phyloP scores from a whole-genome alignment of 441 rosid species.

The Adansonia rubrostipa region DNA sequence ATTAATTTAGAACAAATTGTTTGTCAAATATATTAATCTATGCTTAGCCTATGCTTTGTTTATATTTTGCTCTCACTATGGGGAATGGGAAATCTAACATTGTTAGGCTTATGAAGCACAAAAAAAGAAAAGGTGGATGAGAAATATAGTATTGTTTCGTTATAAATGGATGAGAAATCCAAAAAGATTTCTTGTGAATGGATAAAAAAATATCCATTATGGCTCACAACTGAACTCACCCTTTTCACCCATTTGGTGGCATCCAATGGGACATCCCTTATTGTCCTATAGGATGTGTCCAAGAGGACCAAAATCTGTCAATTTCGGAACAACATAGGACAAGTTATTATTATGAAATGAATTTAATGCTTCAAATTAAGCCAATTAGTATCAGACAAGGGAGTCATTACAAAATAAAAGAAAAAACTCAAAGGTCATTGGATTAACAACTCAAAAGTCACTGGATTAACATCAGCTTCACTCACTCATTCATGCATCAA shows the following conservation, averaged over 20 bases:
- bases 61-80: no score
- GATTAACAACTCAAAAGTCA: neutral
- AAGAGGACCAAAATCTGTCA: neutral
- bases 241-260: neutral
- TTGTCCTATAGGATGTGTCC: neutral
- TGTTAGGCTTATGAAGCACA: neutral
- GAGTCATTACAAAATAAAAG: neutral
- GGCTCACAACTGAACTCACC: neutral
- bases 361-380: neutral
- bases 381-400: neutral
- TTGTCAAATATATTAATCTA: neutral
- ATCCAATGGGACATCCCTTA: neutral
- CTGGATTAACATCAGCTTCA: neutral
- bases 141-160: neutral
- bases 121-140: neutral
- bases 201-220: neutral
- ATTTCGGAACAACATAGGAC: neutral
- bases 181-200: neutral
- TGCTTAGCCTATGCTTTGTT: neutral
- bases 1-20: neutral
- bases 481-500: neutral
- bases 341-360: neutral
- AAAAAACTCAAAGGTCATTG: neutral
- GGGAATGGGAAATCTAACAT: neutral
- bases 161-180: neutral